phyloP scores from a whole-genome alignment of 2,329 filamentous ascomycete genomes.

The Drechslerella dactyloides region DNA sequence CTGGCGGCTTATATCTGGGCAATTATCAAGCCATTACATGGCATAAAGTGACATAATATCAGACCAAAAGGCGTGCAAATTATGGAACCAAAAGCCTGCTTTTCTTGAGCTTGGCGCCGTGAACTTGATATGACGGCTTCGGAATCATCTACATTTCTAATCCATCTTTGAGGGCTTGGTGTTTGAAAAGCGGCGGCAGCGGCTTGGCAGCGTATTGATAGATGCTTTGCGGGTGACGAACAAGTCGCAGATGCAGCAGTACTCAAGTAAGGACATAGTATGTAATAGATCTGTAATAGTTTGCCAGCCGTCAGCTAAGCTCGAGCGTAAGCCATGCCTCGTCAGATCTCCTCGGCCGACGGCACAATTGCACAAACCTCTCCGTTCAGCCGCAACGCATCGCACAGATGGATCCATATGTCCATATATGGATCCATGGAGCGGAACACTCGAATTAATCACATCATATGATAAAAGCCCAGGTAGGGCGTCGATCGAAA shows the following conservation, averaged over 20 bases:
- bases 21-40: neutral
- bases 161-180: too few relatives aligned
- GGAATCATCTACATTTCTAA: too few relatives aligned
- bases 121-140: too few relatives aligned
- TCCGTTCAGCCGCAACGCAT: constrained; percentile 45
- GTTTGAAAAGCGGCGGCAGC: too few relatives aligned
- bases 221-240: too few relatives aligned
- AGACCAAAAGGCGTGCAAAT: neutral
- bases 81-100: too few relatives aligned
- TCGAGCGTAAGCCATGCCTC: constrained; percentile 19
- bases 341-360: neutral
- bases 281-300: constrained; percentile 9
- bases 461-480: too few relatives aligned
- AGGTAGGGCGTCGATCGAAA: neutral
- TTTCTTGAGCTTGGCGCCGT: too few relatives aligned
- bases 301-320: constrained; percentile 21
- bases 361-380: neutral
- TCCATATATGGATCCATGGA: too few relatives aligned
- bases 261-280: constrained; percentile 17
- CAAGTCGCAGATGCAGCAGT: neutral
- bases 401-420: neutral
- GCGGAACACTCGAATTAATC: too few relatives aligned
- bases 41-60: neutral
- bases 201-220: too few relatives aligned
- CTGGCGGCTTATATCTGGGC: neutral